Conservation (phyloP, 352 stramenopile genomes). For the Pythium apleroticum region DNA sequence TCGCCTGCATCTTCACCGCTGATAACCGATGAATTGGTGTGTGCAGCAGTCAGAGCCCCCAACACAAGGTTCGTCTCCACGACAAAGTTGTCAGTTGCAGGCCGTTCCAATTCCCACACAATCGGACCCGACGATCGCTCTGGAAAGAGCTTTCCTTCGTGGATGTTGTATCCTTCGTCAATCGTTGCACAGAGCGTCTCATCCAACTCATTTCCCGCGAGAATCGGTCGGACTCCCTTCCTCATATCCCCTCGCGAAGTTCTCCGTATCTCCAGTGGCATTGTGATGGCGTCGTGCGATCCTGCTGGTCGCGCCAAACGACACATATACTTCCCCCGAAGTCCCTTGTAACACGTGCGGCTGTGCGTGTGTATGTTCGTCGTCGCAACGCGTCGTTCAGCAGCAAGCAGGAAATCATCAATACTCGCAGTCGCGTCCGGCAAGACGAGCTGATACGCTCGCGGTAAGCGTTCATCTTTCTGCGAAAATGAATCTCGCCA, state of each 20-base stretch:
- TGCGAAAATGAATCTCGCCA: too few species aligned
- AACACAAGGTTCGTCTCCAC: neutral
- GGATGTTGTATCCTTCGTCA: too few species aligned
- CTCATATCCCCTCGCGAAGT: neutral
- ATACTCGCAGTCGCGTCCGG: too few species aligned
- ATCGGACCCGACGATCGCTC: too few species aligned
- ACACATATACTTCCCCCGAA: neutral
- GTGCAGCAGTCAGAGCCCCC: neutral
- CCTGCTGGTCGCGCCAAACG: conserved; percentile 3
- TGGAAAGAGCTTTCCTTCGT: too few species aligned
- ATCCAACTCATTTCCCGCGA: too few species aligned
- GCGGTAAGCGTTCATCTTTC: too few species aligned
- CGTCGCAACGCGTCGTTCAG: neutral
- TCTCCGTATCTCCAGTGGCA: neutral
- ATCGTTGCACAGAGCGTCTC: too few species aligned
- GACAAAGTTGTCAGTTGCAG: too few species aligned
- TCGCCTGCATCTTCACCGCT: neutral
- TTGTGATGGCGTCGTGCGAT: neutral
- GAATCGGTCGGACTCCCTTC: too few species aligned
- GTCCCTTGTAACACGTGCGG: neutral
- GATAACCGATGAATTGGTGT: conserved; percentile 4
- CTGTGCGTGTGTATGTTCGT: neutral
- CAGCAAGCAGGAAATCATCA: neutral
- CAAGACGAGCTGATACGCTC: too few species aligned
- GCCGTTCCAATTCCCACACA: too few species aligned